Percentiles rank a stretch among this genome's conserved stretches.
phyloP scores from a whole-genome alignment of 1,284 basidiomycete genomes.

The Cryptococcus sp. region DNA sequence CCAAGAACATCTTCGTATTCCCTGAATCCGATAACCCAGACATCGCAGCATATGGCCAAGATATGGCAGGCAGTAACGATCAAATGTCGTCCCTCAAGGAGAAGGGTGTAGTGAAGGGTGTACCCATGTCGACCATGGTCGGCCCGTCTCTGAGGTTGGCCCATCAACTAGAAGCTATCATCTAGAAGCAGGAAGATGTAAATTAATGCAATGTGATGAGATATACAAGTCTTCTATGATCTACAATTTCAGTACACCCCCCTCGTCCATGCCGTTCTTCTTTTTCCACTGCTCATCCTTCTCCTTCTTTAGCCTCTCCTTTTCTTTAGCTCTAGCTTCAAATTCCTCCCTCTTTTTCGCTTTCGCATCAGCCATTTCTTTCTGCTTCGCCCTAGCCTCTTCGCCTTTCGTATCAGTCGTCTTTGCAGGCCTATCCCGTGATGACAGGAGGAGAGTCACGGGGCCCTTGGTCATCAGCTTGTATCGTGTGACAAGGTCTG shows the following conservation, averaged over 20 bases:
- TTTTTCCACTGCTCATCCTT: not conserved
- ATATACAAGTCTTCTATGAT: not conserved
- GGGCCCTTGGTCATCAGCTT: slow-evolving; percentile 17
- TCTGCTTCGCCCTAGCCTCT: not conserved
- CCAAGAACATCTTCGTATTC: slow-evolving; percentile 40
- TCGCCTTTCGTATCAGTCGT: not conserved
- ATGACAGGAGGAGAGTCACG: slow-evolving; percentile 26
- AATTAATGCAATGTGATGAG: not conserved
- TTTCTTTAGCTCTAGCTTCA: not conserved
- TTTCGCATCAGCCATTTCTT: slow-evolving; percentile 4
- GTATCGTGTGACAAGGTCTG: not conserved
- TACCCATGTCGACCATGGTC: slow-evolving; percentile 43
- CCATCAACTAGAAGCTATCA: slow-evolving; percentile 47
- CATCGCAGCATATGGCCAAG: slow-evolving; percentile 19
- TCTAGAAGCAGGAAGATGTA: slow-evolving; percentile 21
- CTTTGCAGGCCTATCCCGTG: slow-evolving; percentile 9
- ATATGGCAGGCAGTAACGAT: slow-evolving; percentile 5
- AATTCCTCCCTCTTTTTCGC: slow-evolving; percentile 1
- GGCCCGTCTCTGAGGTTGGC: slow-evolving; percentile 44
- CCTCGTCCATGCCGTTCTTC: not conserved
- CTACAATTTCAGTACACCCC: not conserved
- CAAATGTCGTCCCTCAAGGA: slow-evolving; percentile 16
- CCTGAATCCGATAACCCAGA: slow-evolving; percentile 23
- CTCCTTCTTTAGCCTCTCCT: not conserved
- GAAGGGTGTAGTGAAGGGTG: slow-evolving; percentile 33